Evolutionary conservation across 306 rosid species (phyloP).

Genomic region (Corylus heterophylla): DNA sequence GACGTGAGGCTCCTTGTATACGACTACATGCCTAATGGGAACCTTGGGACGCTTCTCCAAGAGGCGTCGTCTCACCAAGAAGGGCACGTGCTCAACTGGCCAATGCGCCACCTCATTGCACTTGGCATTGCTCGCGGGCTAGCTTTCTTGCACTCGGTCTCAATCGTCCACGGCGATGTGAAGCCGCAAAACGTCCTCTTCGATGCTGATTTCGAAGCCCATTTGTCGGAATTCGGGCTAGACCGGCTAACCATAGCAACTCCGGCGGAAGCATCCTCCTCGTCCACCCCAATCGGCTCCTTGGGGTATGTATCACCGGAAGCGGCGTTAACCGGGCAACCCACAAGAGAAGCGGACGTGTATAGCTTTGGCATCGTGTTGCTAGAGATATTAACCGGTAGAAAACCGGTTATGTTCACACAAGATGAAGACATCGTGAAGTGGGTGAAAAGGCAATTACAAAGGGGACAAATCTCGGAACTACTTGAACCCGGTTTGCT

Average conservation of each 20-base stretch:
- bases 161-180: constrained; percentile 69
- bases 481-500: constrained; percentile 80
- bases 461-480: constrained; percentile 65
- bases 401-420: constrained; percentile 73
- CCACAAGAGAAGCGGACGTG: constrained; percentile 70
- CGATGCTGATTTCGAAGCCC: constrained; percentile 90
- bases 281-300: constrained; percentile 57
- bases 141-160: constrained; percentile 63
- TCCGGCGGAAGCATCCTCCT: constrained; percentile 53
- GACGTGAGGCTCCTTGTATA: constrained; percentile 70
- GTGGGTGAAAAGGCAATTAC: constrained; percentile 81
- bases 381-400: constrained; percentile 78
- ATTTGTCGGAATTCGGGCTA: constrained; percentile 77
- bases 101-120: constrained; percentile 92
- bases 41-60: constrained; percentile 72
- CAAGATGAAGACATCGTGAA: constrained; percentile 82
- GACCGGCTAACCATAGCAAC: constrained; percentile 54
- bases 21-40: constrained; percentile 93
- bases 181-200: constrained; percentile 82
- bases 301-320: constrained; percentile 78
- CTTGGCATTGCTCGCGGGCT: constrained; percentile 79
- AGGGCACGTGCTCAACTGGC: constrained; percentile 89
- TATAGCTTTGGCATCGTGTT: constrained; percentile 78
- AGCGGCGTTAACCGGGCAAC: constrained; percentile 58
- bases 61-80: constrained; percentile 81